phyloP scores from a whole-genome alignment of 164 flowering plant species.

The Magnolia sinica region DNA sequence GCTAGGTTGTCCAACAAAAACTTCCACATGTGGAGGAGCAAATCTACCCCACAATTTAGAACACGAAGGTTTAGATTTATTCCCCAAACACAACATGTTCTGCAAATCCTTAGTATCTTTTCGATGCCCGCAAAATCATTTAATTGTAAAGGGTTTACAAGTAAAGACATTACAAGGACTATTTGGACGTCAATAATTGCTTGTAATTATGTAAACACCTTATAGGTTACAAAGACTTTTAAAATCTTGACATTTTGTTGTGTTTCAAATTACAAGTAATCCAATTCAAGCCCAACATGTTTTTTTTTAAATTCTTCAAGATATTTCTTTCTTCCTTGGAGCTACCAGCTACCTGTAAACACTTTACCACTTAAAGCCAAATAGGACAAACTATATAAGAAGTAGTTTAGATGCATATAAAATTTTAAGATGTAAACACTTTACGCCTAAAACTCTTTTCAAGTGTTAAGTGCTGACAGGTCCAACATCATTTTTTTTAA shows the following conservation, averaged over 20 bases:
- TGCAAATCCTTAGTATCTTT: neutral
- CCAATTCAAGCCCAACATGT: neutral
- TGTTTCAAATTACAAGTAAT: neutral
- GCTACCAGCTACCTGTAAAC: no score
- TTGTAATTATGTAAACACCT: neutral
- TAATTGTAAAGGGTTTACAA: neutral
- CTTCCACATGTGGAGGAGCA: neutral
- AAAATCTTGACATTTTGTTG: neutral
- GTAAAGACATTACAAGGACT: neutral
- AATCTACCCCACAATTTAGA: neutral
- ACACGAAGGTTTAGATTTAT: neutral
- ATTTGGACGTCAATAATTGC: neutral
- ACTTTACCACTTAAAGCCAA: no score
- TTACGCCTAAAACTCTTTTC: no score
- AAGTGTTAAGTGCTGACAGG: no score
- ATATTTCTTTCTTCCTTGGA: no score
- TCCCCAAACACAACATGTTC: neutral
- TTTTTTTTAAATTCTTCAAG: no score
- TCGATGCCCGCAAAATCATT: neutral
- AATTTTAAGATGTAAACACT: no score
- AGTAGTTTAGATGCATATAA: no score
- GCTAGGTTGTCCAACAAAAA: no score
- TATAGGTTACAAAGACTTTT: neutral
- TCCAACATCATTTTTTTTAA: no score
- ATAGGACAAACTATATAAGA: no score